Evolutionary conservation across 1,284 basidiomycete species (phyloP).

Genomic region (Ganoderma lucidum): DNA sequence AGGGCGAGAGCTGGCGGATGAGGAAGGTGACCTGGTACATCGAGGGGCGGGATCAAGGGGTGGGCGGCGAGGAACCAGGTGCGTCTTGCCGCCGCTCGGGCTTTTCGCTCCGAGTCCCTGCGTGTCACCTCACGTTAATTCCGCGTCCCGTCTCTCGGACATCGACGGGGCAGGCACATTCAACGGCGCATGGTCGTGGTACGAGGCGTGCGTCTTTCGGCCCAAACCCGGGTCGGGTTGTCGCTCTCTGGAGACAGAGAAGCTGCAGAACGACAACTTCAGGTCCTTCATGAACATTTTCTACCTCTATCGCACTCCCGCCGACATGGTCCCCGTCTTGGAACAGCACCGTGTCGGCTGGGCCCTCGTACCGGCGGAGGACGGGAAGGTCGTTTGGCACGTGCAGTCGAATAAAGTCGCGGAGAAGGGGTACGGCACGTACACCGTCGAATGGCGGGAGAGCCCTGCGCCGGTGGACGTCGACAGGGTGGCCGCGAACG

Average conservation of each 20-base stretch:
- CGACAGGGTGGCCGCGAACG: background rate
- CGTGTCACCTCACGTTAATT: background rate
- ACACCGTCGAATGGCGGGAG: conserved; percentile 17
- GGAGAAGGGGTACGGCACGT: background rate
- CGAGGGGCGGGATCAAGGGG: conserved; percentile 22
- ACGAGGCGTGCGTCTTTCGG: conserved; percentile 20
- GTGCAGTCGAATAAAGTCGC: conserved; percentile 22
- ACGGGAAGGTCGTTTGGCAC: conserved; percentile 14
- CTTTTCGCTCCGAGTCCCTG: background rate
- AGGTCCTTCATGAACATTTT: background rate
- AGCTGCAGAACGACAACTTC: background rate
- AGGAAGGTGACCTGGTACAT: conserved; percentile 15
- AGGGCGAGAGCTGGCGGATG: conserved; percentile 9
- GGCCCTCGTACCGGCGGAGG: conserved; percentile 6
- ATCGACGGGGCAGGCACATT: background rate
- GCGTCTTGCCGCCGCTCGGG: background rate
- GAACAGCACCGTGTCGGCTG: background rate
- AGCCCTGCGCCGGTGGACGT: background rate
- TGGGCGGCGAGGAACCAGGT: conserved; percentile 20
- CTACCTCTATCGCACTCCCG: background rate
- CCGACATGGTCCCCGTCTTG: background rate
- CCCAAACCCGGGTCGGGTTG: background rate
- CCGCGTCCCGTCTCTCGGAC: background rate
- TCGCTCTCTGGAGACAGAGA: background rate
- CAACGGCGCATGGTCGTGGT: conserved; percentile 16